Evolutionary conservation across 192 early-diverging fungal species (phyloP).

Genomic region (Umbelopsis vinacea): DNA sequence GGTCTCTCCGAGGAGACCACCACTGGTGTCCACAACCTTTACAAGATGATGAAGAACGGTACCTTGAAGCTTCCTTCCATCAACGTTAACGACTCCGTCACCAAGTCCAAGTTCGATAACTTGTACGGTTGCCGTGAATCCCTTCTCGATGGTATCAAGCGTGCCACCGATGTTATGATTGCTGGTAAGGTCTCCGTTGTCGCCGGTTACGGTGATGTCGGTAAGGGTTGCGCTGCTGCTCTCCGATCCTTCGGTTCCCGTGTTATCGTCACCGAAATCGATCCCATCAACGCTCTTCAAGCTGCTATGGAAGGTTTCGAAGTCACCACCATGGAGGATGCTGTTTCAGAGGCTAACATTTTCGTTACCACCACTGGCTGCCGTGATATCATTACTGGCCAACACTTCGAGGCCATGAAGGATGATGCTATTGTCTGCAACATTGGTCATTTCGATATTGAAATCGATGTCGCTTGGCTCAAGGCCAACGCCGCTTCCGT

Average conservation of each 20-base stretch:
- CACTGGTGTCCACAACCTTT: constrained; percentile 99
- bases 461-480: constrained; percentile 98
- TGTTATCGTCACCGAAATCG: constrained; percentile 97
- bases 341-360: constrained; percentile 91
- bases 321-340: constrained; percentile 99
- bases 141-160: constrained; percentile 99
- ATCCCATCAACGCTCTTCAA: constrained; percentile 99
- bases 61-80: constrained; percentile 98
- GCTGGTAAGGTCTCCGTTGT: constrained; percentile 98
- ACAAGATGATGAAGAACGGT: constrained; percentile 97
- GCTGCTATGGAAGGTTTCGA: constrained; percentile 99
- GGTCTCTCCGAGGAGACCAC: constrained; percentile 99
- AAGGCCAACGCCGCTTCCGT: constrained; percentile 87
- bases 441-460: constrained; percentile 99
- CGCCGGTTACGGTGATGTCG: constrained; percentile 99
- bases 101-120: constrained; percentile 99
- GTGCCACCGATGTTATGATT: constrained; percentile 99
- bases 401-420: constrained; percentile 93
- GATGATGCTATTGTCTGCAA: constrained; percentile 99
- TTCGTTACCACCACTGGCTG: constrained; percentile 99
- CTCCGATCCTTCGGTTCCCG: constrained; percentile 98
- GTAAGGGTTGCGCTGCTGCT: constrained; percentile 98
- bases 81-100: constrained; percentile 99
- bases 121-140: constrained; percentile 99
- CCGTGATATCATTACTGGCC: constrained; percentile 96